Evolutionary conservation across 495 filamentous ascomycete genomes (phyloP), one percentile per base, ranked within the genome.

Genomic region (Penicillium alfredii): DNA sequence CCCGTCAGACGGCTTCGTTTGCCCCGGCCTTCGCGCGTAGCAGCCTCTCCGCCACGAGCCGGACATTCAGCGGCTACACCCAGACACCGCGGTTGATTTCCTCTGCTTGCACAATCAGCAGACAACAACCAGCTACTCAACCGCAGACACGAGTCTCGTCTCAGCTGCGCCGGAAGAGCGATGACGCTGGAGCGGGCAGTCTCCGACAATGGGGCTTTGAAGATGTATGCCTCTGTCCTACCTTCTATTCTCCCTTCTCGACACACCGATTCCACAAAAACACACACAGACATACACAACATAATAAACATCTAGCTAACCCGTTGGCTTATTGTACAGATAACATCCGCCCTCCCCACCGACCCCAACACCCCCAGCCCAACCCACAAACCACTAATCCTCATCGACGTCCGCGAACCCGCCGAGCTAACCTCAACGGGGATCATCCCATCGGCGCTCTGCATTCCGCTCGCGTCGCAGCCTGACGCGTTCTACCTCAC

Each of bases 401-500:
- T 73, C 14, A 54, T 73, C 46, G 88, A 98, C 68, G 77, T 86
- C 47, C 90, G 92, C 60, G 90, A 96, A 64, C 87, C 89, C 28
- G 47, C 63, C 45, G 92, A 98, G 62, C 76, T 88, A 21, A 33
- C 42, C 20, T 44, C 61, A 4, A 78, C 78, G 0, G 88, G 88
- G 22, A 71, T 72, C 14, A 94, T 98, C 59, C 90, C 92, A 1
- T 69, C 71, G 14, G 82, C 87, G 0, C 56, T 86, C 33, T 85
- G 81, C 67, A 76, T 98, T 38, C 90, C 92, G 20, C 66, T 98
- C 26, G 73, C 69, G 0, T 81, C 80, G 0, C 69, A 79, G 30
- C 82, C 88, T 0, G 88, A 95, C 50, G 81, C 81, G 9, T 75
- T 89, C 35, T 80, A 82, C 54, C 74, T 96, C 4, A 60, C 64